A percentile compares a stretch with the other conserved stretches of the same genome.
Conservation (phyloP, 345 rosid species). For the Lepidium africanum region DNA sequence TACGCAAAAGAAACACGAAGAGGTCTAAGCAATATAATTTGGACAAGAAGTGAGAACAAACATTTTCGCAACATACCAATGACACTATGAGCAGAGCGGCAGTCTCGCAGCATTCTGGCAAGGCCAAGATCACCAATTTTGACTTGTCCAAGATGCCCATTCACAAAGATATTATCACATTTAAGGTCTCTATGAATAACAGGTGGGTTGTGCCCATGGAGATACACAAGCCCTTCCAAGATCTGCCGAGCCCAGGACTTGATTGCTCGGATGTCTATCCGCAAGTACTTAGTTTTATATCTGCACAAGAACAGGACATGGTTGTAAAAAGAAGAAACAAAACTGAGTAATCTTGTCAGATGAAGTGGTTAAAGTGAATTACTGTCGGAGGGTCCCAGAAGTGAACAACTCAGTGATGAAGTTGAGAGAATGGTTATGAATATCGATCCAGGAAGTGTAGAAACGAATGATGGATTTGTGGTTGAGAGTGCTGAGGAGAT, state of each 20-base stretch:
- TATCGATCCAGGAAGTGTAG: conserved; percentile 71
- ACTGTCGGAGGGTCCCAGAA: conserved; percentile 78
- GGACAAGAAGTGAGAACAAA: neutral
- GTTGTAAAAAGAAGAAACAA: neutral
- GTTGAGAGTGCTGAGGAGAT: conserved; percentile 70
- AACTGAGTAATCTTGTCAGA: neutral
- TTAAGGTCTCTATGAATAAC: conserved; percentile 62
- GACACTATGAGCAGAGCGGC: conserved; percentile 50
- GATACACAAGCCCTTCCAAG: conserved; percentile 50
- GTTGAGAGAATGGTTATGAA: conserved; percentile 49
- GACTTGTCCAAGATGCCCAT: conserved; percentile 65
- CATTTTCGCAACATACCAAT: conserved; percentile 33
- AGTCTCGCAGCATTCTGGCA: conserved; percentile 49
- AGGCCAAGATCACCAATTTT: conserved; percentile 69
- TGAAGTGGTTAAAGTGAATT: conserved; percentile 3
- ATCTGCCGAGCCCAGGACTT: conserved; percentile 59
- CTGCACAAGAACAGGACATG: conserved; percentile 24
- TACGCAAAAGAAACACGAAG: conserved; percentile 11
- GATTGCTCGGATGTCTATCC: conserved; percentile 52
- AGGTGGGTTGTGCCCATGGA: conserved; percentile 54
- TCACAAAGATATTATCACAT: conserved; percentile 60
- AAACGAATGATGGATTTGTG: conserved; percentile 62
- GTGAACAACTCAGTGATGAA: conserved; percentile 86
- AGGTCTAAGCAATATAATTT: neutral
- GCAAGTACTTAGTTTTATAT: conserved; percentile 46